Conservation (phyloP, 2,329 filamentous ascomycete genomes). For the Fusarium pilosicola region DNA sequence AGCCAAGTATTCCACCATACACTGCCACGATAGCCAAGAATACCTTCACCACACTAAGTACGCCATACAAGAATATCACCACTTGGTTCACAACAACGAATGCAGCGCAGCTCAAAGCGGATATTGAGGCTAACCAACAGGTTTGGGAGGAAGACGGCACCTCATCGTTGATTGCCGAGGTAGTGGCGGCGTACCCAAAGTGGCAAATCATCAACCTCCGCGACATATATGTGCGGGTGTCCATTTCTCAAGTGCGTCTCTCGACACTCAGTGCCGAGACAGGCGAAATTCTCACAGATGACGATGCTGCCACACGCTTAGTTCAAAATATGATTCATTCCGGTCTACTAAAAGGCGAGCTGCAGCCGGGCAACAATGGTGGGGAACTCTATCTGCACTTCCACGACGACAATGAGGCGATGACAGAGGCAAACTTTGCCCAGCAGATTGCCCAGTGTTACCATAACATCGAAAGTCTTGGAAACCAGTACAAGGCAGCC, state of each 20-base stretch:
- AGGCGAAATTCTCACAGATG: conserved; percentile 53
- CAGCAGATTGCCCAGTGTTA: conserved; percentile 56
- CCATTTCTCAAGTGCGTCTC: conserved; percentile 62
- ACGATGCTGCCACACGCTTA: conserved; percentile 58
- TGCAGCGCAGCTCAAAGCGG: conserved; percentile 68
- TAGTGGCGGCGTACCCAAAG: conserved; percentile 76
- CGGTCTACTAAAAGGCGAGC: conserved; percentile 62
- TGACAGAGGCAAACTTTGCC: conserved; percentile 64
- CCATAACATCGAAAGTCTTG: conserved; percentile 56
- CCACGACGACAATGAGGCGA: conserved; percentile 51
- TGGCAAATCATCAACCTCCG: conserved; percentile 80
- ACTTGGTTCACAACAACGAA: conserved; percentile 69
- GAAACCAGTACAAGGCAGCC: conserved; percentile 60
- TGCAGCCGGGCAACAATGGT: conserved; percentile 58
- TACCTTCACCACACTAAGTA: conserved; percentile 67
- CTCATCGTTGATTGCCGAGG: conserved; percentile 73
- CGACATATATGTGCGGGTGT: conserved; percentile 73
- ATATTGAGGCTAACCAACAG: conserved; percentile 66
- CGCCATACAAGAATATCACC: conserved; percentile 77
- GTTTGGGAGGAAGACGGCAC: conserved; percentile 81
- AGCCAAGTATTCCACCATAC: conserved; percentile 64
- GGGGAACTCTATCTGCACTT: conserved; percentile 63
- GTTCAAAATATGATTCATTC: conserved; percentile 65
- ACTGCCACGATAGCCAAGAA: conserved; percentile 64
- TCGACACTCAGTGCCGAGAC: conserved; percentile 66